phyloP scores from a whole-genome alignment of 768 basidiomycete genomes.

The Pulveroboletus frians region DNA sequence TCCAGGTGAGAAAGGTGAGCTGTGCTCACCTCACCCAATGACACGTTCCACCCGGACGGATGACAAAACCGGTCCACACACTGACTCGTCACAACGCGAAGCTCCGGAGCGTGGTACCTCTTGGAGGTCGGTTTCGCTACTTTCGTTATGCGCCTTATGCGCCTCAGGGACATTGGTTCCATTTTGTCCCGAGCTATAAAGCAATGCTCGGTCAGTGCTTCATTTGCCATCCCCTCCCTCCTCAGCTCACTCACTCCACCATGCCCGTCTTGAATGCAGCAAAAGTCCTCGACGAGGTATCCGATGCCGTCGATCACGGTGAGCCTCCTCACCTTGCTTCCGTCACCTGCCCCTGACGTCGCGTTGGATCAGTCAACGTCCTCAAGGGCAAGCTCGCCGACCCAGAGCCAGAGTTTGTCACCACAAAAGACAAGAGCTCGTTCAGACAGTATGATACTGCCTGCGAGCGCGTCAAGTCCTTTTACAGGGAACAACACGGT shows the following conservation, averaged over 20 bases:
- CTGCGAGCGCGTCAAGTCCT: slow-evolving; percentile 71
- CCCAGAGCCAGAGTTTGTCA: slow-evolving; percentile 52
- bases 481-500: slow-evolving; percentile 81
- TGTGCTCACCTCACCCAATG: slow-evolving; percentile 4
- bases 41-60: slow-evolving; percentile 7
- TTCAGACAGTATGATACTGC: slow-evolving; percentile 74
- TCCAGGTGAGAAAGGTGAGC: slow-evolving; percentile 5
- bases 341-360: not conserved
- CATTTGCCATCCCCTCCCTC: slow-evolving; percentile 1
- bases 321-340: slow-evolving; percentile 7
- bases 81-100: slow-evolving; percentile 14
- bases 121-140: slow-evolving; percentile 9
- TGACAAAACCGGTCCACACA: slow-evolving; percentile 16
- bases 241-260: not conserved
- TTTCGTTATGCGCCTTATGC: slow-evolving; percentile 4
- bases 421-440: slow-evolving; percentile 53
- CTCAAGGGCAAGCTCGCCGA: slow-evolving; percentile 60
- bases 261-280: slow-evolving; percentile 30
- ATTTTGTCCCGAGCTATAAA: slow-evolving; percentile 21
- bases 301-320: slow-evolving; percentile 49
- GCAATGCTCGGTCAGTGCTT: not conserved
- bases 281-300: slow-evolving; percentile 37
- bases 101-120: slow-evolving; percentile 16
- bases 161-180: slow-evolving; percentile 2
- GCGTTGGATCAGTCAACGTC: slow-evolving; percentile 52